Evolutionary conservation across 495 filamentous ascomycete species (phyloP).

Genomic region (Apiosordaria backusii): DNA sequence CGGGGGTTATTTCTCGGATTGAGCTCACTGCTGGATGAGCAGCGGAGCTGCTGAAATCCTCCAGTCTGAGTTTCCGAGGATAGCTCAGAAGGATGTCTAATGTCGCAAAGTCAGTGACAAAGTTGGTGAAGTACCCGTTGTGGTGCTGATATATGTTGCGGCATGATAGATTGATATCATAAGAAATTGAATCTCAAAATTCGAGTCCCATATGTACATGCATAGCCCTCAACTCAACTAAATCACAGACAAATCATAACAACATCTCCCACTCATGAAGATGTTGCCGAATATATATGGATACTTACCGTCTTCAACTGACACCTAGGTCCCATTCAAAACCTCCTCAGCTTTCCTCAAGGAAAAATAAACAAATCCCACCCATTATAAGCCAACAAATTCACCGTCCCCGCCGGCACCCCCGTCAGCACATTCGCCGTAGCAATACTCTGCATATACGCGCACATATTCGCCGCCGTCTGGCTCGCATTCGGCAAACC

Average conservation of each 20-base stretch:
- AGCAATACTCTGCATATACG: constrained; percentile 9
- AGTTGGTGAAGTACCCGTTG: no score
- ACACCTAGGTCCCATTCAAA: neutral
- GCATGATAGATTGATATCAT: no score
- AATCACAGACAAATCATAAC: neutral
- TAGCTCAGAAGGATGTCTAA: no score
- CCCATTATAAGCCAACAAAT: constrained; percentile 12
- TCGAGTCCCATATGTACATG: neutral
- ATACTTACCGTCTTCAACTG: no score
- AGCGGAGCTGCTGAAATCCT: no score
- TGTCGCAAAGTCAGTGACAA: no score
- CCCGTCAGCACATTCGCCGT: constrained; percentile 3
- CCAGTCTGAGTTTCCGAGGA: no score
- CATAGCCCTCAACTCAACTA: neutral
- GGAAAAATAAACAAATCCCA: constrained; percentile 6
- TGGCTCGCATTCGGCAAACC: constrained; percentile 5
- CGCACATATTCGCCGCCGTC: neutral
- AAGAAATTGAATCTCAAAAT: no score
- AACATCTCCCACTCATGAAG: neutral
- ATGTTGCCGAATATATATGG: neutral
- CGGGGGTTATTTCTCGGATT: constrained; percentile 1
- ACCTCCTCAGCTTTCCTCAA: neutral
- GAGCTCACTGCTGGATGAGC: neutral
- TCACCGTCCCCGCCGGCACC: constrained; percentile 3
- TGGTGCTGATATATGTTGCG: no score